Evolutionary conservation across 768 basidiomycete species (phyloP).

Genomic region (Termitomyces sp.): DNA sequence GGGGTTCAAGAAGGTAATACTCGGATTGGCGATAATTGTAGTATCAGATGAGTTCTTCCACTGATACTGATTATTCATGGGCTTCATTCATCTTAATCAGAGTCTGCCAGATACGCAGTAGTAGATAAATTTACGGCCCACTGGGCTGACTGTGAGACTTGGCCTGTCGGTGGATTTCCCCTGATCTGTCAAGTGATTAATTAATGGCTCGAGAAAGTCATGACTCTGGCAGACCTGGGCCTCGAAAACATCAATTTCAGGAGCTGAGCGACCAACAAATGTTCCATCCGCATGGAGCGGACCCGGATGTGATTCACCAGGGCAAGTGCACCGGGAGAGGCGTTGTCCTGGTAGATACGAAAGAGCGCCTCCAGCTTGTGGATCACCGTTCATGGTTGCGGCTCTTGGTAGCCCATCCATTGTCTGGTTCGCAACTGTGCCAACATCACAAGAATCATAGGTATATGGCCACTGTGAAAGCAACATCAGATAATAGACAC

Average conservation of each 20-base stretch:
- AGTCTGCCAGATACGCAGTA: not conserved
- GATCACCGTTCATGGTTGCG: constrained; percentile 61
- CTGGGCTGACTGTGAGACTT: constrained; percentile 84
- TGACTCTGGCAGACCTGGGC: constrained; percentile 48
- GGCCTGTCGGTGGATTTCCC: constrained; percentile 31
- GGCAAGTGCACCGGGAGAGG: constrained; percentile 86
- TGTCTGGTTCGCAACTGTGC: constrained; percentile 86
- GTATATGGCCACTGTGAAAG: constrained; percentile 70
- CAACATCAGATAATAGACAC: constrained; percentile 1
- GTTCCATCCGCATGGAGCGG: constrained; percentile 74
- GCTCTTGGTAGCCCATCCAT: constrained; percentile 58
- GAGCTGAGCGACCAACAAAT: constrained; percentile 78
- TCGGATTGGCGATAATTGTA: constrained; percentile 50
- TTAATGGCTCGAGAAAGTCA: not conserved
- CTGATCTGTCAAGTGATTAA: constrained; percentile 22
- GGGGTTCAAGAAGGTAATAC: constrained; percentile 51
- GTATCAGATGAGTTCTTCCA: constrained; percentile 68
- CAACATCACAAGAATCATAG: constrained; percentile 88
- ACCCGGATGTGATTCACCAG: constrained; percentile 83
- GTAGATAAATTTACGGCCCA: constrained; percentile 54
- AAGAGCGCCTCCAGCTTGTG: constrained; percentile 45
- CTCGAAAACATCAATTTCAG: constrained; percentile 91
- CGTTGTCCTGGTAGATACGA: constrained; percentile 88
- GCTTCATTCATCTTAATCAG: constrained; percentile 33
- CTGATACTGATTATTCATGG: constrained; percentile 70